Base-by-base conservation (phyloP, 2,329 filamentous ascomycete species). In the Ceratocystis destructans region DNA sequence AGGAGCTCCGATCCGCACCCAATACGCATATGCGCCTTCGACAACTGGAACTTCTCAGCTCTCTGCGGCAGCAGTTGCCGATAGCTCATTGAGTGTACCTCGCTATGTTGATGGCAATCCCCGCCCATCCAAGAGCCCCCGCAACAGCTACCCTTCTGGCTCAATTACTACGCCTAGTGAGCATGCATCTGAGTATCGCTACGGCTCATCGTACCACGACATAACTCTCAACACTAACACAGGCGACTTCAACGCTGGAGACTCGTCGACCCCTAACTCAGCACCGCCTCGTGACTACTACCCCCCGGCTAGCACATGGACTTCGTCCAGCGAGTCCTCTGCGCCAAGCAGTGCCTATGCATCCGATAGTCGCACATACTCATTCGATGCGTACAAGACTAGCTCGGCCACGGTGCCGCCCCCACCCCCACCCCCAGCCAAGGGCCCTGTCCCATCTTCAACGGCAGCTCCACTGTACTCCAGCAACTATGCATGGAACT, bases 401-500 rank as follows among this genome's bases (percentile, higher is more conserved):
- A 8, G 55, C 25, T 59, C 55, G 15, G 73, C 74, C 15, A 69
- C 74, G 5, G 74, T 76, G 17, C 72, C 76, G 33, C 75, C 37
- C 37, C 37, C 77, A 10, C 74, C 78, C 15, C 74, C 76, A 2
- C 74, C 78, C 15, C 74, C 76, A 2, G 72, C 75, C 22, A 69
- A 69, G 64, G 57, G 65, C 3, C 46, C 62, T 15, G 61, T 66
- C 20, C 62, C 66, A 33, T 62, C 67, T n/a, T 46, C 63, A 45
- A 53, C 66, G 10, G 55, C 33, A 12, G 50, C 68, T 25, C 69
- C 67, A 20, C 71, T 75, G 28, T 81, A 80, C 66, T 75, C 12
- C 76, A 83, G 73, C 71, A 79, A 83, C 71, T 84, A 84, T 72
- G 82, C 81, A 41, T 84, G 82, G 82, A 82, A 79, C 69, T 75